These are phyloP conservation scores for Citrullus colocynthis DNA, from an alignment of 306 rosid genomes.

Conservation along the genomic window DNA sequence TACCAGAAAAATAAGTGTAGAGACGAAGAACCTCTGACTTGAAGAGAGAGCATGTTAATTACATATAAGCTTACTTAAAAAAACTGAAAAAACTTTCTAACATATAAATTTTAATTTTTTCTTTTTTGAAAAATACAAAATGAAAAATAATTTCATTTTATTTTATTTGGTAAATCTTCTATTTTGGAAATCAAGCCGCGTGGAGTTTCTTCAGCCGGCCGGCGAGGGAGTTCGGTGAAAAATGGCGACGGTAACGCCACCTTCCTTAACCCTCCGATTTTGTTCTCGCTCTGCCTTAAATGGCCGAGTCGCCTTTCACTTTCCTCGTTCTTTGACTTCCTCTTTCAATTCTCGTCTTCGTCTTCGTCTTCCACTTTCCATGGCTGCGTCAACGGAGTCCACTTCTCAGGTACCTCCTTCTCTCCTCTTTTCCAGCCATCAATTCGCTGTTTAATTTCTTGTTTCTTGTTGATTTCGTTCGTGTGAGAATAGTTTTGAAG, in stretches of 20 bases:
- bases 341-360: constrained; percentile 17
- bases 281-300: constrained; percentile 17
- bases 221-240: not conserved
- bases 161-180: not conserved
- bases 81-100: no score
- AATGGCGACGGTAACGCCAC: constrained; percentile 4
- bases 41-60: no score
- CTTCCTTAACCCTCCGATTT: not conserved
- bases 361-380: constrained; percentile 33
- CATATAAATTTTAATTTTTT: no score
- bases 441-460: not conserved
- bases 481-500: not conserved
- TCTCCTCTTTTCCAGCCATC: not conserved
- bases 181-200: not conserved
- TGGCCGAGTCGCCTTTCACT: constrained; percentile 25
- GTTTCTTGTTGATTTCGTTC: not conserved
- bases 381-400: constrained; percentile 64
- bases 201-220: not conserved
- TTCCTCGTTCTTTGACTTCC: constrained; percentile 18
- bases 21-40: no score
- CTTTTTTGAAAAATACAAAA: not conserved
- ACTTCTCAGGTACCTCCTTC: constrained; percentile 38
- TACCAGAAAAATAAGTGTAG: no score
- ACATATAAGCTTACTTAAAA: no score
- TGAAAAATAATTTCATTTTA: not conserved